Evolutionary conservation across 1,284 basidiomycete species (phyloP).

Genomic region (Heterobasidion occidentale): DNA sequence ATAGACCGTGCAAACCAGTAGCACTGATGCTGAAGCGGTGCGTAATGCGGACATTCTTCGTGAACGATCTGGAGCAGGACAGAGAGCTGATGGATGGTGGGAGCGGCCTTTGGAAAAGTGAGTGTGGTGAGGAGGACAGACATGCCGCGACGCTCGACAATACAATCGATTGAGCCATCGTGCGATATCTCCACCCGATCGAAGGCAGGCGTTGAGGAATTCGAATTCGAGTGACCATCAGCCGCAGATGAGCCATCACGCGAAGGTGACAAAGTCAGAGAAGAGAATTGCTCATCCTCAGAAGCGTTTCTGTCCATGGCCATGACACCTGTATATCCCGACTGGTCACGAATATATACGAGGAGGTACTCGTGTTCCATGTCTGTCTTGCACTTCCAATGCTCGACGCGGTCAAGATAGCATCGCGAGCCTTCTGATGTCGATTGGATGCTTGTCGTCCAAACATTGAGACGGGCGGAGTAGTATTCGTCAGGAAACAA

Average conservation of each 20-base stretch:
- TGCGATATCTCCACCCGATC: constrained; percentile 13
- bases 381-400: constrained; percentile 9
- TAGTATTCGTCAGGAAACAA: constrained; percentile 6
- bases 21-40: constrained; percentile 10
- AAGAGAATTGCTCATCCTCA: background rate
- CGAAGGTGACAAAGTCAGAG: constrained; percentile 1
- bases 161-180: constrained; percentile 7
- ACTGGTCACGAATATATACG: constrained; percentile 5
- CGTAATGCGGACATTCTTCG: constrained; percentile 11
- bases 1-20: constrained; percentile 12
- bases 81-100: constrained; percentile 9
- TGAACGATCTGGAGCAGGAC: constrained; percentile 11
- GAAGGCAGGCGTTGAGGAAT: constrained; percentile 1
- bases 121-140: constrained; percentile 8
- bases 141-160: constrained; percentile 6
- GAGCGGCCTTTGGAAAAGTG: constrained; percentile 2
- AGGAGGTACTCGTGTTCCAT: constrained; percentile 15
- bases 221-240: background rate
- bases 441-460: constrained; percentile 6
- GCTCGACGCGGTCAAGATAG: constrained; percentile 8
- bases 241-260: background rate
- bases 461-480: constrained; percentile 5
- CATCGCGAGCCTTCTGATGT: constrained; percentile 1
- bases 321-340: constrained; percentile 8
- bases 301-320: constrained; percentile 12